A percentile compares a stretch with the other conserved stretches of the same genome.
Conservation (phyloP, 306 rosid genomes). For the Alnus rubra region DNA sequence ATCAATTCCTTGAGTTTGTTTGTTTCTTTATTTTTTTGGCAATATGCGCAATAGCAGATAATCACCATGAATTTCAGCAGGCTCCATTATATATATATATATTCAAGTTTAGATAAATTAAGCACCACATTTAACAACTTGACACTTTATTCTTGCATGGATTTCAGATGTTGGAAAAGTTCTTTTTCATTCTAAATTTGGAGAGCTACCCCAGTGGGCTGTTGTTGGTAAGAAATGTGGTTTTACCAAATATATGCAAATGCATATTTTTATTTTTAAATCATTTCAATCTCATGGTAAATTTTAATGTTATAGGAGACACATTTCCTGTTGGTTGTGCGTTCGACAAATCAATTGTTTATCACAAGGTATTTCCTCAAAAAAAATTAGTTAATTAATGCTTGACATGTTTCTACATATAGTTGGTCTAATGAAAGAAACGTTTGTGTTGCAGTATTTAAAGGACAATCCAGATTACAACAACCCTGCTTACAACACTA, state of each 20-base stretch:
- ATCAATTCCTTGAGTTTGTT: background rate
- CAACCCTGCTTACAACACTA: slow-evolving; percentile 28
- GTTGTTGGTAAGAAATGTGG: slow-evolving; percentile 41
- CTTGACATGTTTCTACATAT: background rate
- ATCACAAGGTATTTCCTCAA: slow-evolving; percentile 34
- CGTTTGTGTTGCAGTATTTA: slow-evolving; percentile 30
- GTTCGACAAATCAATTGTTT: slow-evolving; percentile 39
- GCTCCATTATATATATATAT: no score
- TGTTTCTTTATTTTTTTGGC: background rate
- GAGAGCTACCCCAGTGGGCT: slow-evolving; percentile 53
- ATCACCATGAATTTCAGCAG: no score
- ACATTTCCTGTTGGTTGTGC: slow-evolving; percentile 49
- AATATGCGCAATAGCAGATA: no score
- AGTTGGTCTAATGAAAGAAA: background rate
- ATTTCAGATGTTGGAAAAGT: slow-evolving; percentile 52
- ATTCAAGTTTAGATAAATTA: no score
- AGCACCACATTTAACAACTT: no score
- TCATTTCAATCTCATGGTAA: background rate
- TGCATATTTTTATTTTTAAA: background rate
- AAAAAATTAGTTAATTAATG: background rate
- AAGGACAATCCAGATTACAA: slow-evolving; percentile 39
- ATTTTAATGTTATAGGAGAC: slow-evolving; percentile 29
- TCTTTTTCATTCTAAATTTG: slow-evolving; percentile 39
- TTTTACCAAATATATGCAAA: background rate
- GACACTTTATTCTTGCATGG: background rate